phyloP scores from a whole-genome alignment of 2,329 filamentous ascomycete genomes.

The Cordyceps cateniannulata region DNA sequence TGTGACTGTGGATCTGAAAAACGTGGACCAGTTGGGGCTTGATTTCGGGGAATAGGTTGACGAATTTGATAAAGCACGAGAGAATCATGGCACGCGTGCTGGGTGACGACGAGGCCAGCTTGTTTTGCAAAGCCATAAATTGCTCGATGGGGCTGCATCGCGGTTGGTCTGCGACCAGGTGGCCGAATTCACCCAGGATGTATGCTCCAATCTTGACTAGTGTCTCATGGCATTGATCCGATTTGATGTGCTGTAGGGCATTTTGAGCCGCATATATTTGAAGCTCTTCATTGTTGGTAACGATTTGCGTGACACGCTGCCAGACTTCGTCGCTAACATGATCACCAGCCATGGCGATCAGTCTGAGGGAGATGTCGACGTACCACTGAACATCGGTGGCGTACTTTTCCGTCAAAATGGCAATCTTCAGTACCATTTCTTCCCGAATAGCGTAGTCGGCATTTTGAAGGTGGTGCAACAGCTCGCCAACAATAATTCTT shows the following conservation, averaged over 20 bases:
- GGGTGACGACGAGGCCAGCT: conserved; percentile 82
- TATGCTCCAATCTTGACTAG: conserved; percentile 97
- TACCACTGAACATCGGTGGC: conserved; percentile 99
- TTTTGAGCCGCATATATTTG: conserved; percentile 95
- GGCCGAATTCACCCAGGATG: conserved; percentile 92
- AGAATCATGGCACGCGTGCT: conserved; percentile 89
- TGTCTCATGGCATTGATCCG: conserved; percentile 91
- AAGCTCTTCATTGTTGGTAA: conserved; percentile 97
- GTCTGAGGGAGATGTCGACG: conserved; percentile 89
- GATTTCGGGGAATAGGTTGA: conserved; percentile 97
- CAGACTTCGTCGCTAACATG: conserved; percentile 99
- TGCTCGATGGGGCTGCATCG: conserved; percentile 96
- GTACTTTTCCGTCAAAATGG: conserved; percentile 96
- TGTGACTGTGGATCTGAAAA: conserved; percentile 89
- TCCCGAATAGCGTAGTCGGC: conserved; percentile 97
- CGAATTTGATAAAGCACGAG: conserved; percentile 94
- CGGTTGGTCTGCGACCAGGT: conserved; percentile 86
- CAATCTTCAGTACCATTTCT: conserved; percentile 99
- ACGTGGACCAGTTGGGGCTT: conserved; percentile 89
- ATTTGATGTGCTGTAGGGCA: conserved; percentile 85
- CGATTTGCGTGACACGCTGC: conserved; percentile 97
- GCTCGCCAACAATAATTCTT: conserved; percentile 84
- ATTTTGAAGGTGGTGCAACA: conserved; percentile 89
- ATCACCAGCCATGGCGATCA: conserved; percentile 94
- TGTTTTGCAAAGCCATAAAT: conserved; percentile 84